These are phyloP conservation scores for Tuber melanosporum DNA, from an alignment of 495 filamentous ascomycete genomes.

Conservation along the genomic window DNA sequence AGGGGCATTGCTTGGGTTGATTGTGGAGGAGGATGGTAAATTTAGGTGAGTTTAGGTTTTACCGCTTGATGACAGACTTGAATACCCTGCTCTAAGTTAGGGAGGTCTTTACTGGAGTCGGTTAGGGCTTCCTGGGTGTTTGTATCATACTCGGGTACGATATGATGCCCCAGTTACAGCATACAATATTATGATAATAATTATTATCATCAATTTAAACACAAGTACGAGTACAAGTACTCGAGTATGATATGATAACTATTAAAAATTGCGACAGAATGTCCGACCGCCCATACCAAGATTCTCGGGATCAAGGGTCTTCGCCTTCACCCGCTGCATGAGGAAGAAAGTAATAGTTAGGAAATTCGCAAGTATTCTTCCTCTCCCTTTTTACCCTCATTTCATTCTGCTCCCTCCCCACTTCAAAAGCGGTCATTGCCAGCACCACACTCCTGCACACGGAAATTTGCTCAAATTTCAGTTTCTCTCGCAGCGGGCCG, in stretches of 20 bases:
- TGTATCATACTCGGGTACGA: not conserved
- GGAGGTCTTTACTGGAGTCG: not conserved
- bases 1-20: not conserved
- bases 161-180: not conserved
- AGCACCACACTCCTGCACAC: not conserved
- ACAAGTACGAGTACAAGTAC: not conserved
- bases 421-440: not conserved
- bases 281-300: not conserved
- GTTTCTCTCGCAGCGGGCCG: not conserved
- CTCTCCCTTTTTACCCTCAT: not conserved
- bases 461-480: not conserved
- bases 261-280: too few relatives aligned
- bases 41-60: not conserved
- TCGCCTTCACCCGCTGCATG: not conserved
- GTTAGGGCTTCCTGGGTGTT: not conserved
- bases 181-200: too few relatives aligned
- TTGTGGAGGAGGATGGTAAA: not conserved
- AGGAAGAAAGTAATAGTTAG: not conserved
- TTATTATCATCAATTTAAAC: too few relatives aligned
- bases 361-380: not conserved
- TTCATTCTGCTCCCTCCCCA: not conserved
- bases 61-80: not conserved
- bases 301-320: not conserved
- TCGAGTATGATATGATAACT: too few relatives aligned
- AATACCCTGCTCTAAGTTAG: not conserved